Evolutionary conservation across 2,329 filamentous ascomycete species (phyloP), one percentile per base, ranked within the genome.

Genomic region (Grosmannia clavigera): DNA sequence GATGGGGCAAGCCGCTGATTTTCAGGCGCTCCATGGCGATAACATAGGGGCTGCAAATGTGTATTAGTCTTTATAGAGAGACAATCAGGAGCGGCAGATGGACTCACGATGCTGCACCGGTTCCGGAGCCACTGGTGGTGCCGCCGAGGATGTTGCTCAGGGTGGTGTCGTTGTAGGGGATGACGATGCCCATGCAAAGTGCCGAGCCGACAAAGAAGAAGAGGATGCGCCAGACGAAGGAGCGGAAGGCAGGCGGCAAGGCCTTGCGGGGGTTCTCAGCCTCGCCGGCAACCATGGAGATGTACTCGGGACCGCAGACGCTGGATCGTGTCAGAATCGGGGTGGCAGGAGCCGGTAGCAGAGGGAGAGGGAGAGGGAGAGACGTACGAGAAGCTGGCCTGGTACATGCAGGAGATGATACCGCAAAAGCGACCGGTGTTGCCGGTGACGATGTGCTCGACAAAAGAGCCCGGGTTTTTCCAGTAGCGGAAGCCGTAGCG

Each of bases 191-290:
- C 25, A 87, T 78, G 58, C 77, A 79, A 2, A 90, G 74, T 4
- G 82, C 81, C 6, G 84, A 82, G 6, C 86, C 77, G 27, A 87
- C 78, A 71, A 87, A 88, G 72, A 88, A 88, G 1, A 79, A 67
- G 1, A 79, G 83, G 57, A 88, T 75, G 35, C 85, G 81, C 70
- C 83, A 85, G 70, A 86, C 85, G 4, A 87, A 81, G 1, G 81
- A 81, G 62, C 85, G 86, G 71, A 80, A 87, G 1, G 84, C 84
- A 58, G 77, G 78, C 3, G 84, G 84, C 67, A 88, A 76, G 43
- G 81, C 77, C 6, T 71, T 70, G 14, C 82, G 78, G 2, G 83
- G 83, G 53, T 81, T 80, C 63, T 82, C 75, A 0, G 81, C 75
- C 69, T 86, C 82, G 55, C 70, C 72, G 12, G 74, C 73, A 3